These are phyloP conservation scores for Leucocoprinus leucothites DNA, from an alignment of 768 basidiomycete genomes.

Conservation along the genomic window DNA sequence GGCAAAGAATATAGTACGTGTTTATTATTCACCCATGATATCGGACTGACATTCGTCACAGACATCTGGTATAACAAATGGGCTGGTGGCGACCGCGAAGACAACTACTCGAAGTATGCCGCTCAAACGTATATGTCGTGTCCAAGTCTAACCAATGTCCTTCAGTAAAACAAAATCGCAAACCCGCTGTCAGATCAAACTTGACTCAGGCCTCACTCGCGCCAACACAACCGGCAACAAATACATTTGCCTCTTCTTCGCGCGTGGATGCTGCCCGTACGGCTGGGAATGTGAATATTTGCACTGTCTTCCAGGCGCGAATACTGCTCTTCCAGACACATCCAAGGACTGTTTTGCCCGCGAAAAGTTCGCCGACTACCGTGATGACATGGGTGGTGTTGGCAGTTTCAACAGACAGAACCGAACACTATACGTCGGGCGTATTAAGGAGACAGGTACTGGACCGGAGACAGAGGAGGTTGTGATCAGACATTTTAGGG, in stretches of 20 bases:
- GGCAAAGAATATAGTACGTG: conserved; percentile 90
- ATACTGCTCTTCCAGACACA: conserved; percentile 74
- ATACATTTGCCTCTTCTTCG: conserved; percentile 93
- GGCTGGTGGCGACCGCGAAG: conserved; percentile 99
- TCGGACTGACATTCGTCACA: conserved; percentile 23
- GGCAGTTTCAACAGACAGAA: conserved; percentile 95
- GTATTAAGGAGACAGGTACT: conserved; percentile 87
- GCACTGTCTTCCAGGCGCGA: conserved; percentile 79
- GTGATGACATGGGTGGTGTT: conserved; percentile 99
- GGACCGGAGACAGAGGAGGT: conserved; percentile 92
- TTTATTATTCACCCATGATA: not conserved
- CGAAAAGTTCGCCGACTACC: conserved; percentile 95
- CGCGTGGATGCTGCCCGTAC: conserved; percentile 96
- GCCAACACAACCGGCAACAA: conserved; percentile 92
- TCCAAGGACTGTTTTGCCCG: conserved; percentile 97
- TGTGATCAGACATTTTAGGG: conserved; percentile 87
- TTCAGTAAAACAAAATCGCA: conserved; percentile 90
- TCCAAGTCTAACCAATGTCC: conserved; percentile 8
- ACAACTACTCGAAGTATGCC: conserved; percentile 88
- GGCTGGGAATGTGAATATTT: conserved; percentile 98
- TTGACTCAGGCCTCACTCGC: conserved; percentile 89
- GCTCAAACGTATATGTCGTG: not conserved
- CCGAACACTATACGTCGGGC: conserved; percentile 90
- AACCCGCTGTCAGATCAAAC: conserved; percentile 84
- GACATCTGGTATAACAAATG: conserved; percentile 99